These are phyloP conservation scores for Pseudogymnoascus sp. DNA, from an alignment of 2,329 filamentous ascomycete genomes.

Conservation along the genomic window DNA sequence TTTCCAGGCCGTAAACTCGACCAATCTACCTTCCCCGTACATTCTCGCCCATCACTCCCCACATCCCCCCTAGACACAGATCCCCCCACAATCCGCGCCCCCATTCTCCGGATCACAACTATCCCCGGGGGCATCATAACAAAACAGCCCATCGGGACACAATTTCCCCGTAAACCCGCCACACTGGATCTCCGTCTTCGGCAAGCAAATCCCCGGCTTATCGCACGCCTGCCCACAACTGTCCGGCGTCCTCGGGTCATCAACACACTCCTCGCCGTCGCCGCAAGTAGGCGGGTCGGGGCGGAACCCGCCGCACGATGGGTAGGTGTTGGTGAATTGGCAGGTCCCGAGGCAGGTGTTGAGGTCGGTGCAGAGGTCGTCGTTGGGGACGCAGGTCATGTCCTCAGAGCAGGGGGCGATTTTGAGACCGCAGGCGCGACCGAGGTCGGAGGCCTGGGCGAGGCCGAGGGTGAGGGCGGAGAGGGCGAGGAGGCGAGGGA, in stretches of 20 bases:
- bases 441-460: neutral
- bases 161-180: neutral
- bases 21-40: neutral
- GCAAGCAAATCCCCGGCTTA: neutral
- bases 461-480: neutral
- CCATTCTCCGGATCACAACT: neutral
- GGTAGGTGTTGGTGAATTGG: neutral
- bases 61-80: neutral
- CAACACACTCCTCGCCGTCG: neutral
- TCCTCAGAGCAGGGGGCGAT: constrained; percentile 41
- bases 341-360: neutral
- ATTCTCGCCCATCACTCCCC: neutral
- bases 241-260: neutral
- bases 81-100: neutral
- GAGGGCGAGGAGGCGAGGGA: neutral
- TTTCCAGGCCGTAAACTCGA: neutral
- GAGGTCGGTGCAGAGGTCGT: constrained; percentile 26
- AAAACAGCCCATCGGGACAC: neutral
- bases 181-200: neutral
- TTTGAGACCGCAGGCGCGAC: constrained; percentile 26
- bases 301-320: neutral
- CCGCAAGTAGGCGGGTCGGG: neutral
- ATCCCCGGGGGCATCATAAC: neutral
- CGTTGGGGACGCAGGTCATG: constrained; percentile 45
- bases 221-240: neutral